Conservation (phyloP, 257 asterid genomes). For the Solanum microdontum region DNA sequence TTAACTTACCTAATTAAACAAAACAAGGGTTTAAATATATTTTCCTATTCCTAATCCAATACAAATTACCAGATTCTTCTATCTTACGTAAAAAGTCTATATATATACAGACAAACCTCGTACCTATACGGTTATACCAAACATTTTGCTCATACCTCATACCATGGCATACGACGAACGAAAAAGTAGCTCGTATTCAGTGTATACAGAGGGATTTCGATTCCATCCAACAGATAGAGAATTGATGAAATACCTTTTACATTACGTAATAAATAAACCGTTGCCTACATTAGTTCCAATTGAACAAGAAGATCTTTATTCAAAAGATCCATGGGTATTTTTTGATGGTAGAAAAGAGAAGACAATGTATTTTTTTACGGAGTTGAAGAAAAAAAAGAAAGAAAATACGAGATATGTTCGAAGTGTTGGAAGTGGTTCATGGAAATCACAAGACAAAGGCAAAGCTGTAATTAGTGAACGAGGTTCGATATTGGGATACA, state of each 20-base stretch:
- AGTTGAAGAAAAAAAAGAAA: not conserved
- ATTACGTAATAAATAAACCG: not conserved
- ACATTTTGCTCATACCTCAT: no score
- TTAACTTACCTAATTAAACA: not conserved
- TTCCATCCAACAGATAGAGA: not conserved
- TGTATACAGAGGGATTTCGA: not conserved
- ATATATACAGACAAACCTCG: not conserved
- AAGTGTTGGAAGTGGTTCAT: not conserved
- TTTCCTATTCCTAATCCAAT: not conserved
- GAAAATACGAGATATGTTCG: not conserved
- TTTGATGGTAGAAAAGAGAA: not conserved
- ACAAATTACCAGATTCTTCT: not conserved
- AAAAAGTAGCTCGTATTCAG: not conserved
- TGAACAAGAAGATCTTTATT: not conserved
- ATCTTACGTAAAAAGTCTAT: no score
- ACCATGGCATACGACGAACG: not conserved
- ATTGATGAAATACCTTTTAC: not conserved
- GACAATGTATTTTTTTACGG: not conserved
- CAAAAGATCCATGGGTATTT: not conserved
- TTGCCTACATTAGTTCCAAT: not conserved
- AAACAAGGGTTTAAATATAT: no score
- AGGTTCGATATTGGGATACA: not conserved
- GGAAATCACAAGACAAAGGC: slow-evolving; percentile 7
- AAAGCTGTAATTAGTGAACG: not conserved
- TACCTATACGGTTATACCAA: no score